These are phyloP conservation scores for Apophysomyces ossiformis DNA, from an alignment of 371 early-diverging fungal species.

Conservation along the genomic window DNA sequence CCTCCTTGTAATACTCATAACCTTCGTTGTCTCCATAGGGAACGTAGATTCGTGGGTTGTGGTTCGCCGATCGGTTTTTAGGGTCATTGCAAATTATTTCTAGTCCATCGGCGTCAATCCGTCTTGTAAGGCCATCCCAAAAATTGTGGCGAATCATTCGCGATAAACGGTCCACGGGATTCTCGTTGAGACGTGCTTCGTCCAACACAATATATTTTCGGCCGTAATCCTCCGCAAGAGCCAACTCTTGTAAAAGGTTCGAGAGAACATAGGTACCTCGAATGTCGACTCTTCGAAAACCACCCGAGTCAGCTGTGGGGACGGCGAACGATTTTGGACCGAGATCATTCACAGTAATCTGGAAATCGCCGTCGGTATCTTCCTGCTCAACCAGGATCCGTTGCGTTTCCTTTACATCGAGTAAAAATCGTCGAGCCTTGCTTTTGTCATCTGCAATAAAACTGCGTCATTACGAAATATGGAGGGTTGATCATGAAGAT, in stretches of 20 bases:
- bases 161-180: conserved; percentile 89
- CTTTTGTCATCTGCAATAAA: conserved; percentile 69
- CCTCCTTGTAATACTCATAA: conserved; percentile 77
- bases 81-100: conserved; percentile 92
- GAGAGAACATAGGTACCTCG: conserved; percentile 95
- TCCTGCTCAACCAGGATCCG: conserved; percentile 87
- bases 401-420: conserved; percentile 87
- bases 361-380: conserved; percentile 94
- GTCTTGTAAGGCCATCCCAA: conserved; percentile 94
- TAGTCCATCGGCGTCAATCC: conserved; percentile 91
- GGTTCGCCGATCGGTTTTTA: conserved; percentile 86
- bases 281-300: conserved; percentile 86
- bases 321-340: conserved; percentile 92
- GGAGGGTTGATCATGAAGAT: background rate
- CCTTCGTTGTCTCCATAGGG: conserved; percentile 83
- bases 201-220: conserved; percentile 86
- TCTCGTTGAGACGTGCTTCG: conserved; percentile 89
- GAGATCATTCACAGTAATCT: conserved; percentile 91
- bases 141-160: conserved; percentile 92
- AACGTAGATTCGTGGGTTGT: conserved; percentile 87
- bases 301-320: conserved; percentile 87
- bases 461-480: background rate
- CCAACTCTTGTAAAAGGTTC: conserved; percentile 93
- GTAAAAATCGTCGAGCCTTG: conserved; percentile 77
- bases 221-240: conserved; percentile 87